phyloP scores from a whole-genome alignment of 2,329 filamentous ascomycete species.

The Colletotrichum higginsianum region DNA sequence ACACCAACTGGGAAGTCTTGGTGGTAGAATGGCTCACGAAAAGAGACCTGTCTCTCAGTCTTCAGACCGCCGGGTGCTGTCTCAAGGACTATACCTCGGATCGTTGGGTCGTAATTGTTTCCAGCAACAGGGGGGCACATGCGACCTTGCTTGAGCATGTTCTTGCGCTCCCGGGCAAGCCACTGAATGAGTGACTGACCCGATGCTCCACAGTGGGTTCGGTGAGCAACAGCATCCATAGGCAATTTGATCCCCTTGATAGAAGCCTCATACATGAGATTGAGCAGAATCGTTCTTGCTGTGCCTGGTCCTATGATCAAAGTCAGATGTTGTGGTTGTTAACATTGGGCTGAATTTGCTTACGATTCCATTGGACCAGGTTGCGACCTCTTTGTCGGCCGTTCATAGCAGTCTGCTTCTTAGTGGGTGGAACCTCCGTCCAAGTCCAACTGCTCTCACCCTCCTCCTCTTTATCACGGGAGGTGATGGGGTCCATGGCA shows the following conservation, averaged over 20 bases:
- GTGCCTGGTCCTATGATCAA: constrained; percentile 58
- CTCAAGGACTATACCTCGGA: not conserved
- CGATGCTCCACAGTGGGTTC: constrained; percentile 58
- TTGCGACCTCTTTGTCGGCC: not conserved
- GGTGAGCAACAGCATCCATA: constrained; percentile 58
- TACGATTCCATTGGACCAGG: constrained; percentile 14
- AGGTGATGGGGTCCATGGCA: not conserved
- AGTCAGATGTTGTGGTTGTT: not conserved
- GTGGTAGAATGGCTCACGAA: constrained; percentile 11
- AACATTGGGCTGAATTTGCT: not conserved
- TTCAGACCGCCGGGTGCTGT: not conserved
- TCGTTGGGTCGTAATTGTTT: not conserved
- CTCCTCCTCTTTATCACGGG: not conserved
- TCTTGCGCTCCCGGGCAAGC: constrained; percentile 42
- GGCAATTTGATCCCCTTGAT: constrained; percentile 53
- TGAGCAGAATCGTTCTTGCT: constrained; percentile 60
- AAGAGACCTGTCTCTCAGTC: constrained; percentile 1
- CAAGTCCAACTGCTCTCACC: not conserved
- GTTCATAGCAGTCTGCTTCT: not conserved
- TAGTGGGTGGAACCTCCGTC: not conserved
- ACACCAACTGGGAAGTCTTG: constrained; percentile 3
- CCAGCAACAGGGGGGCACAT: constrained; percentile 3
- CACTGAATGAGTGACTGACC: constrained; percentile 57
- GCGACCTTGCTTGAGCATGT: not conserved
- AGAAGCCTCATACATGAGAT: constrained; percentile 57